These are phyloP conservation scores for Calonectria hawksworthii DNA, from an alignment of 2,329 filamentous ascomycete genomes.

Conservation along the genomic window DNA sequence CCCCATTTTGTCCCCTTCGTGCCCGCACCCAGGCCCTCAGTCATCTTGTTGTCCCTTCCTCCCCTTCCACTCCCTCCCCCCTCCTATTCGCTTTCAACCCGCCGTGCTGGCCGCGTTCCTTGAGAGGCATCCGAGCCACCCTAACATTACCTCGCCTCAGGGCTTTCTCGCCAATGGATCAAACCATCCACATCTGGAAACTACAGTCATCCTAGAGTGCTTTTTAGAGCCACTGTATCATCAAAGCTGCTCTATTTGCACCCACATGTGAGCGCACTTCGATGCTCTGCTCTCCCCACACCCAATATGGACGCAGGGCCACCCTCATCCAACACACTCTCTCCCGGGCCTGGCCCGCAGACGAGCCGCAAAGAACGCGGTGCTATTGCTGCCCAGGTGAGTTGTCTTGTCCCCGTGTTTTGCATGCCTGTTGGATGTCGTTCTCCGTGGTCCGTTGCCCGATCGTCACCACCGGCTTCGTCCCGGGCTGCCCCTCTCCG, in stretches of 20 bases:
- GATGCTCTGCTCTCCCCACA: constrained; percentile 33
- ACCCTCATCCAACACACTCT: constrained; percentile 49
- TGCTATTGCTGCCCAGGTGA: constrained; percentile 56
- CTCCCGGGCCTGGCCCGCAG: constrained; percentile 50
- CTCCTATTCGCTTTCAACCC: constrained; percentile 36
- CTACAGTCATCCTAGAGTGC: constrained; percentile 35
- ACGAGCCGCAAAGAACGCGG: constrained; percentile 55
- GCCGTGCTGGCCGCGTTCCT: constrained; percentile 30
- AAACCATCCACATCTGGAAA: constrained; percentile 29
- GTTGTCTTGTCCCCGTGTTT: constrained; percentile 20
- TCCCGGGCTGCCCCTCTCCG: constrained; percentile 21
- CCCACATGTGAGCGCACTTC: constrained; percentile 38
- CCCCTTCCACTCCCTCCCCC: constrained; percentile 32
- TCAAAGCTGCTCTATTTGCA: constrained; percentile 16
- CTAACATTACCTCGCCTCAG: constrained; percentile 24
- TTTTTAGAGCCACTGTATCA: constrained; percentile 43
- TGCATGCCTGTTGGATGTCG: neutral
- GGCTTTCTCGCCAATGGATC: constrained; percentile 41
- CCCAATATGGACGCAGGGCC: constrained; percentile 42
- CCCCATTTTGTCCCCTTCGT: constrained; percentile 22
- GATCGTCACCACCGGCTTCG: constrained; percentile 6
- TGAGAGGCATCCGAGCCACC: constrained; percentile 30
- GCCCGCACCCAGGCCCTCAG: constrained; percentile 30
- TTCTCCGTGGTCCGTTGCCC: constrained; percentile 15
- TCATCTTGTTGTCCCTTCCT: constrained; percentile 33